phyloP scores from a whole-genome alignment of 176 grass and related monocot species.

The Oryza meyeriana region DNA sequence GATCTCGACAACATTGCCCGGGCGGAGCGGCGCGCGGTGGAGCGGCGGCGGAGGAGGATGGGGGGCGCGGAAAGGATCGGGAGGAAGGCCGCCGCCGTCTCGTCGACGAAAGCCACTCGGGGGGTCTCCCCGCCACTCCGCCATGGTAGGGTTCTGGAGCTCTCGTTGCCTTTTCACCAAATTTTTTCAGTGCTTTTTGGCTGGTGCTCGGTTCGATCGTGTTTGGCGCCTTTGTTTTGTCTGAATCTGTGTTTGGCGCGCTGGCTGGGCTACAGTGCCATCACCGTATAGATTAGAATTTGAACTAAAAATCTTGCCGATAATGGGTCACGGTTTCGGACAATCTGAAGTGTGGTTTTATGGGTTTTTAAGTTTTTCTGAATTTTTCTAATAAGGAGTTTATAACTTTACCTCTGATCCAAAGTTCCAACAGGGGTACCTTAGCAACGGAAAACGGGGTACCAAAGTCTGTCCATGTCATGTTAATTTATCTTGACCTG shows the following conservation, averaged over 20 bases:
- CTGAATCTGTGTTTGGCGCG: not conserved
- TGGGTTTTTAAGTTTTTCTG: too few relatives aligned
- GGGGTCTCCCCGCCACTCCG: slow-evolving; percentile 28
- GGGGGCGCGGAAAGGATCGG: slow-evolving; percentile 54
- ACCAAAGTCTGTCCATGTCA: not conserved
- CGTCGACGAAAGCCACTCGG: slow-evolving; percentile 50
- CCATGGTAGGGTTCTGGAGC: slow-evolving; percentile 52
- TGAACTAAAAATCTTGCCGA: too few relatives aligned
- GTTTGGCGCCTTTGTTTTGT: not conserved
- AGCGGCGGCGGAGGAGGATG: slow-evolving; percentile 73
- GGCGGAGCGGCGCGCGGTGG: slow-evolving; percentile 77
- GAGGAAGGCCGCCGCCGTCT: slow-evolving; percentile 65
- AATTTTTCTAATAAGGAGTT: too few relatives aligned
- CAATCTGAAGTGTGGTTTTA: too few relatives aligned
- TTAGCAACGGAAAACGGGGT: not conserved
- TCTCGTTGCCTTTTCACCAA: not conserved
- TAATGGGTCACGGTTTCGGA: too few relatives aligned
- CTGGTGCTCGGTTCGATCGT: slow-evolving; percentile 4
- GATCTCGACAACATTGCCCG: slow-evolving; percentile 88
- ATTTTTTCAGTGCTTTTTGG: not conserved
- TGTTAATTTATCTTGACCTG: not conserved
- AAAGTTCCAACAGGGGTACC: too few relatives aligned
- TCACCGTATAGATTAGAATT: too few relatives aligned
- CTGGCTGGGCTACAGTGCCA: not conserved
- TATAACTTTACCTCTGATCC: too few relatives aligned